Evolutionary conservation across 148 eudicot species (phyloP), one percentile per base, ranked within the genome.

Genomic region (Suaeda aralocaspica): DNA sequence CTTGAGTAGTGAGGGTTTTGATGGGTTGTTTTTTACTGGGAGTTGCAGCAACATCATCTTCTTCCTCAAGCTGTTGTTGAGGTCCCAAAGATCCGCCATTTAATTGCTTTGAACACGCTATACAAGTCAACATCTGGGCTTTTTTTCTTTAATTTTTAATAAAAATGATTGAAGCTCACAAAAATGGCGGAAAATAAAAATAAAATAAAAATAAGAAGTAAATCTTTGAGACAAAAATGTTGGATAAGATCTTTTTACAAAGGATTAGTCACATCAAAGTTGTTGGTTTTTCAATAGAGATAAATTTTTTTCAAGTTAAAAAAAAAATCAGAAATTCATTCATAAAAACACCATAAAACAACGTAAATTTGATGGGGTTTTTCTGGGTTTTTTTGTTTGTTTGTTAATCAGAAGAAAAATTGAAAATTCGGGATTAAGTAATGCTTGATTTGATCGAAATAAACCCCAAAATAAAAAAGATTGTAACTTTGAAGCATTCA

Each of bases 1-100:
- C 98, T 81, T 88, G 98, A 69, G 82, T 33, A 21, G 93, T 88
- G 29, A 92, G 86, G 49, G 89, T 45, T 81, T 92, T 92, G 50
- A 92, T 78, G 55, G 93, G 80, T 73, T 87, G 96, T 70, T 86
- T 92, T 34, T 82, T 88, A 64, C 81, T 68, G 7, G 96, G 93
- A 2, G 89, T 88, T 12, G 82, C 77, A 21, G 70, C 82, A 39
- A 77, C 92, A 21, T 87, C 84, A 24, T 83, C 90, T 14, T 79
- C 78, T 10, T 76, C 78, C 16, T 75, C 79, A 46, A 46, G 14
- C 2, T 65, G 68, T 16, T 66, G 78, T 8, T 64, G 68, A 63
- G 67, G 26, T 10, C 16, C n/a, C 16, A 80, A 72, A 73, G 91
- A 84, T 85, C 87, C 89, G 33, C 79, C 81, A 58, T 79, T 81